Evolutionary conservation across 768 basidiomycete species (phyloP).

Genomic region (Mrakia frigida): DNA sequence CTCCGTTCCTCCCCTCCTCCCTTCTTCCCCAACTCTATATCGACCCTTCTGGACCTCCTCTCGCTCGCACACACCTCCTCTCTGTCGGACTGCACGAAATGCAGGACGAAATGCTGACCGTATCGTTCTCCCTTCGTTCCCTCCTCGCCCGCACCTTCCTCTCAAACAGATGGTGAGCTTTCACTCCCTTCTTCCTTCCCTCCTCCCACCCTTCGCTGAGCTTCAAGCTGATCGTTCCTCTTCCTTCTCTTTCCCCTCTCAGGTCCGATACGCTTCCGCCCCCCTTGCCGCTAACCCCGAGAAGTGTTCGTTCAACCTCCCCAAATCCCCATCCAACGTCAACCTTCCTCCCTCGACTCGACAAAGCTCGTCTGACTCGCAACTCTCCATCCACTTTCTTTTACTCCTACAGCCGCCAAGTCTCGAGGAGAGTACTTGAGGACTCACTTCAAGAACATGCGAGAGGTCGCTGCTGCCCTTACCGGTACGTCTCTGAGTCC

Average conservation of each 20-base stretch:
- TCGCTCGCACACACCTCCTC: neutral
- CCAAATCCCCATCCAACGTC: neutral
- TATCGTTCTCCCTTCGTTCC: neutral
- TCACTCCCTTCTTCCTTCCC: neutral
- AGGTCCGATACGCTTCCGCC: conserved; percentile 88
- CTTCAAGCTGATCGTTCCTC: neutral
- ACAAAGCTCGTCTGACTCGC: conserved; percentile 23
- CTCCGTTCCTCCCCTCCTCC: neutral
- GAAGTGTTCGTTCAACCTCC: conserved; percentile 63
- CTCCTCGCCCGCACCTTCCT: neutral
- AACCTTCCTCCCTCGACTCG: neutral
- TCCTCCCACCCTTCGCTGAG: neutral
- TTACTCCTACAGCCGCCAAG: conserved; percentile 56
- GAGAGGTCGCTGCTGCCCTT: conserved; percentile 92
- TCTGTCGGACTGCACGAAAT: neutral
- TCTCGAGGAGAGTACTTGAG: conserved; percentile 95
- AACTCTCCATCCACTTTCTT: conserved; percentile 40
- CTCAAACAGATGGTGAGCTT: conserved; percentile 17
- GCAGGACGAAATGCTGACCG: conserved; percentile 3
- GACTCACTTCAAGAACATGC: conserved; percentile 99
- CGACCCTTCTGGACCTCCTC: neutral
- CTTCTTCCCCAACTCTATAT: neutral
- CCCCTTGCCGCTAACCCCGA: conserved; percentile 85
- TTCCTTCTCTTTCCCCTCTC: neutral
- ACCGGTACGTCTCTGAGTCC: conserved; percentile 56